These are phyloP conservation scores for Chlamydomonas incerta DNA, from an alignment of 139 green algal genomes.

Conservation along the genomic window DNA sequence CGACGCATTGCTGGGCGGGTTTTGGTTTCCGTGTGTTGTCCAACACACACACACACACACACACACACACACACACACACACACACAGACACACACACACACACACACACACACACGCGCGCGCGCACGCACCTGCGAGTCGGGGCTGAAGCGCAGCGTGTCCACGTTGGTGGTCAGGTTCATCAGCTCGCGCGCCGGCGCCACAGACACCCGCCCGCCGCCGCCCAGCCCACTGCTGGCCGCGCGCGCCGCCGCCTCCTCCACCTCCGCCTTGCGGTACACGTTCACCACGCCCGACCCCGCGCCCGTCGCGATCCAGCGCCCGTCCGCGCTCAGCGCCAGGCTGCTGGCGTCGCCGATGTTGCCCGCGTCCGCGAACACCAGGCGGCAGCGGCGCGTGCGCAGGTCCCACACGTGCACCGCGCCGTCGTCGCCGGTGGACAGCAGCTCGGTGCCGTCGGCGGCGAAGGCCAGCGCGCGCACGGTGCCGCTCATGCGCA, in stretches of 20 bases:
- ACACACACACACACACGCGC: neutral
- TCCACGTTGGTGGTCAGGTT: constrained; percentile 92
- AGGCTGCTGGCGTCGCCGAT: constrained; percentile 62
- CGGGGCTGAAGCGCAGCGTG: constrained; percentile 85
- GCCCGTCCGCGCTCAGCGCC: constrained; percentile 67
- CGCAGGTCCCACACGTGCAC: constrained; percentile 95
- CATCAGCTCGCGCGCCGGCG: constrained; percentile 73
- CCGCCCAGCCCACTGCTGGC: neutral
- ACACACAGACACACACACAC: neutral
- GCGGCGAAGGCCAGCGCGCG: constrained; percentile 77
- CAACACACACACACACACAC: neutral
- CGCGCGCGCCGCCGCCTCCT: constrained; percentile 15
- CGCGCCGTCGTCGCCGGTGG: constrained; percentile 81
- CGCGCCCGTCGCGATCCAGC: constrained; percentile 78
- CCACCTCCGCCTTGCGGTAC: constrained; percentile 63
- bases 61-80: neutral
- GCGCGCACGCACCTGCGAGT: constrained; percentile 66
- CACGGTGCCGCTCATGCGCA: constrained; percentile 91
- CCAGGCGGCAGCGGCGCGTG: constrained; percentile 81
- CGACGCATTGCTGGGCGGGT: no score
- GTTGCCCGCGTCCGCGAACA: constrained; percentile 78
- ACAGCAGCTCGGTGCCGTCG: constrained; percentile 79
- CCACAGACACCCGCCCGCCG: neutral
- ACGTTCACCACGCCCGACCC: constrained; percentile 90
- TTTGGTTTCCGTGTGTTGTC: no score